Conservation (phyloP, 1,284 basidiomycete genomes). For the Earliella scabrosa region DNA sequence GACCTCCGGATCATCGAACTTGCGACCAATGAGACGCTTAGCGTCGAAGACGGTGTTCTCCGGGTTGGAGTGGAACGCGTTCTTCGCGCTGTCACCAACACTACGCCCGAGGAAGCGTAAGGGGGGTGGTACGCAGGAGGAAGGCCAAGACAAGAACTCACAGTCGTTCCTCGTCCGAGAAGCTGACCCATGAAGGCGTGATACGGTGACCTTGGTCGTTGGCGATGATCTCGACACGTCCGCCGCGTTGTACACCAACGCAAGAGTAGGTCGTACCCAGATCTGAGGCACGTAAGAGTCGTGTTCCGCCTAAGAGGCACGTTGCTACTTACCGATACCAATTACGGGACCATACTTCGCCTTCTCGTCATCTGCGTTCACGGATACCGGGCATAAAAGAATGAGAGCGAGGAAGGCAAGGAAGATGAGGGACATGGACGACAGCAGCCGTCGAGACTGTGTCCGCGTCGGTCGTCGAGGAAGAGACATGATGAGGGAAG, state of each 20-base stretch:
- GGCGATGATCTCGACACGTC: conserved; percentile 95
- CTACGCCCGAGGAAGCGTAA: conserved; percentile 37
- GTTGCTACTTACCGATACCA: conserved; percentile 83
- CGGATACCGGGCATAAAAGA: conserved; percentile 61
- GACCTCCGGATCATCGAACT: conserved; percentile 80
- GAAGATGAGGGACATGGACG: conserved; percentile 67
- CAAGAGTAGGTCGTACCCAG: conserved; percentile 85
- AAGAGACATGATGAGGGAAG: conserved; percentile 41
- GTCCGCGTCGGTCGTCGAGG: conserved; percentile 56
- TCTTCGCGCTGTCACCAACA: conserved; percentile 81
- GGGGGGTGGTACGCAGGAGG: background rate
- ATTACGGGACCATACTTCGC: conserved; percentile 91
- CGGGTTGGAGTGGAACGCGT: conserved; percentile 84
- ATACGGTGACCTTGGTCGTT: conserved; percentile 98
- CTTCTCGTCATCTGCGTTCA: conserved; percentile 59
- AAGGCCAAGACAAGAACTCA: conserved; percentile 41
- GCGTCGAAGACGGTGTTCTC: conserved; percentile 97
- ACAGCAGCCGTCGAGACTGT: conserved; percentile 60
- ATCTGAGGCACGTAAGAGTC: conserved; percentile 49
- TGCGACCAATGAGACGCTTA: conserved; percentile 95
- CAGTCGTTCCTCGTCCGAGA: conserved; percentile 92
- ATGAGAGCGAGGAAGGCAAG: conserved; percentile 68
- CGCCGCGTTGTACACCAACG: conserved; percentile 90
- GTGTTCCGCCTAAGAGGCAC: background rate
- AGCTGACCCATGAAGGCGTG: conserved; percentile 94